These are phyloP conservation scores for Colletotrichum destructivum DNA, from an alignment of 2,329 filamentous ascomycete genomes.

Conservation along the genomic window DNA sequence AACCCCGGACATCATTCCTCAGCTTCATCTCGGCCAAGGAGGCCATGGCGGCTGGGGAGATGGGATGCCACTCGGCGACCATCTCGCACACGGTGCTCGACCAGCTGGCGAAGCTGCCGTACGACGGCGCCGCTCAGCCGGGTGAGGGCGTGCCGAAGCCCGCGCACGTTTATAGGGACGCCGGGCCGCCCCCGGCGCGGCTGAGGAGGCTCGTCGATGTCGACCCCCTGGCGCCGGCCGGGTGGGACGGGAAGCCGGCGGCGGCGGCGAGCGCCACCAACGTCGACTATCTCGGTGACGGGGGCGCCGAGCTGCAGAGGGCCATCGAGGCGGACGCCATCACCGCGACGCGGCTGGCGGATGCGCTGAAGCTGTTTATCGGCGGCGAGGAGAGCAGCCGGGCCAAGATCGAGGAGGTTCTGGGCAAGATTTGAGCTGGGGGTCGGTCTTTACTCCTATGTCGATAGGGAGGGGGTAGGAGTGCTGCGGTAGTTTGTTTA, in stretches of 20 bases:
- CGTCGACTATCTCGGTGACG: conserved; percentile 63
- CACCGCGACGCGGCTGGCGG: conserved; percentile 54
- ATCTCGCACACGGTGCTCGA: conserved; percentile 57
- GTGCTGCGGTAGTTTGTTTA: too few relatives aligned
- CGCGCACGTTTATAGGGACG: conserved; percentile 55
- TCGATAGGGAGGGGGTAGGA: too few relatives aligned
- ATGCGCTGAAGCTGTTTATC: conserved; percentile 59
- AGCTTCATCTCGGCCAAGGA: conserved; percentile 61
- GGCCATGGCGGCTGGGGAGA: conserved; percentile 61
- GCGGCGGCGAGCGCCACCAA: conserved; percentile 47
- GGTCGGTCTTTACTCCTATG: too few relatives aligned
- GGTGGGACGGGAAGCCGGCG: conserved; percentile 57
- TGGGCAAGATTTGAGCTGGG: conserved; percentile 44
- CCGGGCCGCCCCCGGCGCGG: conserved; percentile 51
- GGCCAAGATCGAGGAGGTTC: conserved; percentile 53
- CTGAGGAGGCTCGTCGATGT: conserved; percentile 53
- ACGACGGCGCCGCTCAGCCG: conserved; percentile 55
- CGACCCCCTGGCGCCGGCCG: conserved; percentile 57
- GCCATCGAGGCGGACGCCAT: conserved; percentile 58
- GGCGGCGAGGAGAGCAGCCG: conserved; percentile 56
- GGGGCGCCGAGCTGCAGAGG: conserved; percentile 58
- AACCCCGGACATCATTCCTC: not conserved
- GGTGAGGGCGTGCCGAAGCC: conserved; percentile 58
- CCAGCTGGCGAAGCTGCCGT: conserved; percentile 56
- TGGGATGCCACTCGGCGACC: conserved; percentile 63